Evolutionary conservation across 495 filamentous ascomycete species (phyloP).

Genomic region (Penicillium longicatenatum): DNA sequence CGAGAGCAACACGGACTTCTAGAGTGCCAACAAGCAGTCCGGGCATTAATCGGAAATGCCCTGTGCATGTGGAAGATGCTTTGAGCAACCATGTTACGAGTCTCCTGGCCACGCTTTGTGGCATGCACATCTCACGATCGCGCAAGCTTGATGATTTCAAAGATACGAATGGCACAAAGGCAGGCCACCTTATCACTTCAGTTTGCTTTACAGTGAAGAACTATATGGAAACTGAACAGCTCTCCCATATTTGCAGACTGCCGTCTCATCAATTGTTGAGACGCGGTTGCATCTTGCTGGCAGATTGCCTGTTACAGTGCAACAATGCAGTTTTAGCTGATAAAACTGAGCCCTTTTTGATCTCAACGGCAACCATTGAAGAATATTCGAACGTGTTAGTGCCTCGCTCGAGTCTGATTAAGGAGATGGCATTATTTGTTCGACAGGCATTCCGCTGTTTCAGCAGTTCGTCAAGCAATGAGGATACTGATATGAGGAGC

Average conservation of each 20-base stretch:
- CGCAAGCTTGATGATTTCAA: conserved; percentile 21
- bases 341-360: neutral
- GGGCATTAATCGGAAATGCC: conserved; percentile 27
- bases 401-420: conserved; percentile 35
- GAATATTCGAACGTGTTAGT: conserved; percentile 24
- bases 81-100: conserved; percentile 47
- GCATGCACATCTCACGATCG: conserved; percentile 45
- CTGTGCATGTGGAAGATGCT: conserved; percentile 45
- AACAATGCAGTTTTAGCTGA: conserved; percentile 24
- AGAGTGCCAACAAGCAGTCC: conserved; percentile 3
- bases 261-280: conserved; percentile 34
- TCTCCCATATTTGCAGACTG: conserved; percentile 8
- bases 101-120: conserved; percentile 43
- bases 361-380: conserved; percentile 18
- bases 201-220: conserved; percentile 32
- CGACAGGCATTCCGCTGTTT: conserved; percentile 42
- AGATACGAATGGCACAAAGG: conserved; percentile 22
- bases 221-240: conserved; percentile 20
- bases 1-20: conserved; percentile 21
- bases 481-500: conserved; percentile 16
- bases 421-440: conserved; percentile 39
- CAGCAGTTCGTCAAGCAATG: conserved; percentile 27
- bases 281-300: conserved; percentile 41
- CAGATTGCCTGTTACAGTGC: conserved; percentile 36
- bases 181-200: conserved; percentile 29